Base-by-base conservation (phyloP, 2,329 filamentous ascomycete species). In the Colletotrichum sp. region DNA sequence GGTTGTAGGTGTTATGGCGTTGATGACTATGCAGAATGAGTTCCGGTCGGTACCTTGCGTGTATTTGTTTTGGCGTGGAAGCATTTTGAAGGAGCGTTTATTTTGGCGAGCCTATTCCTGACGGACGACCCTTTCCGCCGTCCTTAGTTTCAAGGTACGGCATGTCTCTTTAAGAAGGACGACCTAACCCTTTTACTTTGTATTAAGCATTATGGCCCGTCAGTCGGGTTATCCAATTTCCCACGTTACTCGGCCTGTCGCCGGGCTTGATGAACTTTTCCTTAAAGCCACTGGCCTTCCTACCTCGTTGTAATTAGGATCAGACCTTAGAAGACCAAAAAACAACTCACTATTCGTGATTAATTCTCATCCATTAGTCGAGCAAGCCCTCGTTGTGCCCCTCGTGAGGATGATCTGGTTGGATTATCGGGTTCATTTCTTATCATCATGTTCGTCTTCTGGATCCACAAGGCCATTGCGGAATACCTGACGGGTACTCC, bases 401-500 rank as follows among this genome's bases (percentile, higher is more conserved):
- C 28, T 63, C 30, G 9, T 13, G 15, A 63, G 12, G 62, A 59
- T 24, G 6, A 16, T 68, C 30, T 8, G 4, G n/a, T 30, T 21
- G 24, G 21, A 39, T 6, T n/a, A 39, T 44, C 21, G n/a, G 44
- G 16, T 52, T 15, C 16, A 13, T 32, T 32, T 9, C 26, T 32
- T 60, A 10, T n/a, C 55, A 24, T 15, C n/a, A 10, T 24, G 30
- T 4, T 21, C 16, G 13, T 28, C 67, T 76, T 81, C 44, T 79
- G 81, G n/a, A 77, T 83, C 76, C 80, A 87, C 75, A 5, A 91
- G 76, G 4, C 83, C 84, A 78, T 86, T 88, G 15, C 84, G 82
- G 21, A 93, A 85, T 87, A 88, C 91, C 60, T 84, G 84, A 62
- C 89, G 86, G 80, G 89, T 88, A 13, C 83, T 85, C 81, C 87